phyloP scores from a whole-genome alignment of 352 stramenopile species.

The Elongisporangium undulatum region DNA sequence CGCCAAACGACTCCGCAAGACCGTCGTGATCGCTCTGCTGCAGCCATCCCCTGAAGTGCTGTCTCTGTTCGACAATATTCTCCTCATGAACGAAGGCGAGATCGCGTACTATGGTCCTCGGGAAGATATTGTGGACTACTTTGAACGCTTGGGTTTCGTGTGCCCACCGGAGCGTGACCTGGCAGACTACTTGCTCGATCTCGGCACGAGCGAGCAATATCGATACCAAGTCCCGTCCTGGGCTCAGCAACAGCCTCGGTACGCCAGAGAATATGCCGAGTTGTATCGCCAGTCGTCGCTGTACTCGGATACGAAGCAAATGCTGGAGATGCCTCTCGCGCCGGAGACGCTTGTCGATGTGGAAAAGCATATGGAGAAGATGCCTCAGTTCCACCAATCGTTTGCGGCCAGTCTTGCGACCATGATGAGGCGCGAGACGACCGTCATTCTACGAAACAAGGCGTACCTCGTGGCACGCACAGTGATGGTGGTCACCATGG shows the following conservation, averaged over 20 bases:
- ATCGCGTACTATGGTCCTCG: conserved; percentile 65
- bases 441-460: conserved; percentile 52
- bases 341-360: conserved; percentile 13
- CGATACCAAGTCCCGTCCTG: conserved; percentile 18
- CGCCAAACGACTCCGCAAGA: conserved; percentile 28
- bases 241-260: conserved; percentile 10
- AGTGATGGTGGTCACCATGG: conserved; percentile 47
- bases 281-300: conserved; percentile 17
- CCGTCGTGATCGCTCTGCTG: too few species aligned
- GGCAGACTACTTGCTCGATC: conserved; percentile 28
- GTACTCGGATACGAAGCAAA: conserved; percentile 10
- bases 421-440: conserved; percentile 50
- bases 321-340: conserved; percentile 8
- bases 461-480: conserved; percentile 28
- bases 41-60: too few species aligned
- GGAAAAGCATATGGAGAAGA: conserved; percentile 20
- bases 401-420: conserved; percentile 19
- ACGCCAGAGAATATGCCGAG: conserved; percentile 27
- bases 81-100: conserved; percentile 71
- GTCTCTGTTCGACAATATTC: conserved; percentile 55
- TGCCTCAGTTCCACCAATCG: conserved; percentile 26
- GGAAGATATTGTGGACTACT: conserved; percentile 12
- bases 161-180: conserved; percentile 23
- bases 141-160: conserved; percentile 21
- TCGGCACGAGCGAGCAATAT: conserved; percentile 28